Base-by-base conservation (phyloP, 1,284 basidiomycete species). In the Somion occarium region DNA sequence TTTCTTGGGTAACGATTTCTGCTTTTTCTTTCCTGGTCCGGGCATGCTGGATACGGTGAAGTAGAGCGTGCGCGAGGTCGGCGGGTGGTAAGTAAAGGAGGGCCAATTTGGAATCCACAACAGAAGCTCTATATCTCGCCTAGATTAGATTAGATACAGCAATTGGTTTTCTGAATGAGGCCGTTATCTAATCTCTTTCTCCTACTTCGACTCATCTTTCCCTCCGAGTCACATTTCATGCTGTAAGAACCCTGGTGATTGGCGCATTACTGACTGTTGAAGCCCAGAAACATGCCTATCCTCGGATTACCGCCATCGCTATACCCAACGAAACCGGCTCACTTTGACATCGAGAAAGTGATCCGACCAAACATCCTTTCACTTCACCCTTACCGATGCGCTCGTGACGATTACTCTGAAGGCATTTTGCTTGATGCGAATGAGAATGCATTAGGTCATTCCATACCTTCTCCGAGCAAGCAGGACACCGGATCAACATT, bases 371-470 rank as follows among this genome's bases (percentile, higher is more conserved):
- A 99, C 67, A 98, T 99, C 61, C 86, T 98, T 50, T 73, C 91
- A 1, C 75, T 99, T 18, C 83, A 88, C 54, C 97, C 97, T 0
- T 99, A 99, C 71, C 85, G 95, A 26, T 98, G 93, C 62, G 97
- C 97, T 1, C 78, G 96, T 49, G 97, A 99, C 64, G 96, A 99
- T 73, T 99, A 98, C 72, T 85, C 88, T 44, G 76, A 82, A 1
- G 95, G 95, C 23, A 88, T 98, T 59, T 82, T 99, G n/a, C 82
- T 99, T 27, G 97, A 99, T 62, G 97, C 97, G 26, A 99, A 98
- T 69, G 96, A 99, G 74, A 98, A 99, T 66, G 82, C 93, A 0
- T 76, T 96, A 42, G 96, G 96, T 0, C 91, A 93, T 64, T 86
- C 91, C 1, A 83, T 98, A n/a, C 73, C 79, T 22, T 46, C 58